phyloP scores from a whole-genome alignment of 1,284 basidiomycete species.

The Inonotus hispidus region DNA sequence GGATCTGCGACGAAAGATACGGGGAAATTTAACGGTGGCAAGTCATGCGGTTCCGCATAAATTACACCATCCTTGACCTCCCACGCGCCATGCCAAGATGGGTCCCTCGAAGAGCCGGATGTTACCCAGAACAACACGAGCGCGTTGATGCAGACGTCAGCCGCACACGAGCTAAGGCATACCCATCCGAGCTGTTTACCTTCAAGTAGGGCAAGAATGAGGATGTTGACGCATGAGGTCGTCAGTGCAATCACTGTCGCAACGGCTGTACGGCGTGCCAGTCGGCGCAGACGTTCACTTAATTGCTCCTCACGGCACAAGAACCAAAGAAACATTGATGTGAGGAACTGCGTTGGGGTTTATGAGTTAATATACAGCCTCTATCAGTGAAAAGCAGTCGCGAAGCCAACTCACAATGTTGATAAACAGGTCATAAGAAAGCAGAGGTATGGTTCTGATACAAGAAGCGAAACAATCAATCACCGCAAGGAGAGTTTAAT shows the following conservation, averaged over 20 bases:
- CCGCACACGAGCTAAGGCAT: slow-evolving; percentile 46
- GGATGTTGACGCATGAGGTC: slow-evolving; percentile 44
- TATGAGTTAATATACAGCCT: background rate
- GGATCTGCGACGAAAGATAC: slow-evolving; percentile 4
- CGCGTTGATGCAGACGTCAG: slow-evolving; percentile 41
- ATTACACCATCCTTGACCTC: background rate
- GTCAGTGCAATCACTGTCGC: slow-evolving; percentile 41
- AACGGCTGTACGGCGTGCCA: slow-evolving; percentile 37
- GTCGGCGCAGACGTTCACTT: slow-evolving; percentile 31
- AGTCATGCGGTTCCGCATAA: background rate
- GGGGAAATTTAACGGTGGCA: slow-evolving; percentile 1
- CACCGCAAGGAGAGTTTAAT: background rate
- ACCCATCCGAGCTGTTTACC: slow-evolving; percentile 50
- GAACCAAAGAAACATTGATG: slow-evolving; percentile 42
- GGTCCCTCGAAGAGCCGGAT: background rate
- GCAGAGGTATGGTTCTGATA: slow-evolving; percentile 33
- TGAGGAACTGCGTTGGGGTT: slow-evolving; percentile 28
- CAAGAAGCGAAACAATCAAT: background rate
- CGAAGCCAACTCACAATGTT: slow-evolving; percentile 20
- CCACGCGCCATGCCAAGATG: slow-evolving; percentile 1
- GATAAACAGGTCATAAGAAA: slow-evolving; percentile 38
- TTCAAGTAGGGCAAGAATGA: slow-evolving; percentile 41
- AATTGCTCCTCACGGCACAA: slow-evolving; percentile 33
- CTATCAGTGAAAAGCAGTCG: slow-evolving; percentile 4
- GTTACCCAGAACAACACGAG: slow-evolving; percentile 38